Conservation (phyloP, 345 rosid genomes). For the Erodium maritimum region DNA sequence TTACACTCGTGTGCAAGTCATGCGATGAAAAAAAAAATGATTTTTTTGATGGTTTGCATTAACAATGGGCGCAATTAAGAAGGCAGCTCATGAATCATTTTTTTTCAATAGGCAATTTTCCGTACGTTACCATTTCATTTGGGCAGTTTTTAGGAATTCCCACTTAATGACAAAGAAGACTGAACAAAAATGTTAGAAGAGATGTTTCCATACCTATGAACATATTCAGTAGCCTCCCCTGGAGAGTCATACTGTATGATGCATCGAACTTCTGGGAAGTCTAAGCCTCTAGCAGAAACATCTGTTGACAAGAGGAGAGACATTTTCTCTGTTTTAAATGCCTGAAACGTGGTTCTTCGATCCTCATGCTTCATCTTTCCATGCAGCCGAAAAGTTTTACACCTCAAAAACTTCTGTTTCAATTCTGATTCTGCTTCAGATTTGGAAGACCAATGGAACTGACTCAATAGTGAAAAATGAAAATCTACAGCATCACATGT, state of each 20-base stretch:
- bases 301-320: slow-evolving; percentile 86
- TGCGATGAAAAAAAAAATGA: too few relatives aligned
- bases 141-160: too few relatives aligned
- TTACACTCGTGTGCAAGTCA: too few relatives aligned
- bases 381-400: slow-evolving; percentile 70
- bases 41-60: too few relatives aligned
- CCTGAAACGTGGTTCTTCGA: slow-evolving; percentile 59
- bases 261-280: slow-evolving; percentile 85
- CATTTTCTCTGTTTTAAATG: slow-evolving; percentile 59
- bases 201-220: slow-evolving; percentile 51
- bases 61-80: too few relatives aligned
- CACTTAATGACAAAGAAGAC: too few relatives aligned
- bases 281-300: slow-evolving; percentile 88
- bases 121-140: too few relatives aligned
- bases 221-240: slow-evolving; percentile 98
- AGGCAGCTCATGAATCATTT: too few relatives aligned
- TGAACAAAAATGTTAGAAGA: not conserved
- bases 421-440: slow-evolving; percentile 31
- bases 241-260: slow-evolving; percentile 96
- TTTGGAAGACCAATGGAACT: slow-evolving; percentile 52
- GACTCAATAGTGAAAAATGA: slow-evolving; percentile 63
- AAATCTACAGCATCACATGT: slow-evolving; percentile 98
- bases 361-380: slow-evolving; percentile 96
- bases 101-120: too few relatives aligned
- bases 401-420: slow-evolving; percentile 42